These are phyloP conservation scores for Aspergillus sp. DNA, from an alignment of 2,329 filamentous ascomycete genomes.

Conservation along the genomic window DNA sequence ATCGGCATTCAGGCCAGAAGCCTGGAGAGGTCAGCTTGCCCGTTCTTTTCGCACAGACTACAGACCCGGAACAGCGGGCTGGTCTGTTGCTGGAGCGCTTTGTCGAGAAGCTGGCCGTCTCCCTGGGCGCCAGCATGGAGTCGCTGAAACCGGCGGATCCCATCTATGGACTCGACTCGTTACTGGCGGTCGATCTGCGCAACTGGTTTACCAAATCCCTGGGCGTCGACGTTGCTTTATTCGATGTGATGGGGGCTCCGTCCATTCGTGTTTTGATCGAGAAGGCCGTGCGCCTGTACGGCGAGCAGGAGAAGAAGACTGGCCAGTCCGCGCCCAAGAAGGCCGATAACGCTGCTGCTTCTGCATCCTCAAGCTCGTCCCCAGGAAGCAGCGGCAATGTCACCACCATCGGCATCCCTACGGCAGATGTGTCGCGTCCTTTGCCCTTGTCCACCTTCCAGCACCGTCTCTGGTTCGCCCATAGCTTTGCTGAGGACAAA, in stretches of 20 bases:
- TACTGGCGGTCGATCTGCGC: conserved; percentile 7
- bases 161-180: conserved; percentile 7
- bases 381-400: background rate
- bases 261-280: background rate
- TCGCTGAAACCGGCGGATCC: background rate
- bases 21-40: background rate
- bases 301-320: background rate
- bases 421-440: background rate
- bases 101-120: background rate
- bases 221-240: conserved; percentile 4
- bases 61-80: background rate
- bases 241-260: conserved; percentile 2
- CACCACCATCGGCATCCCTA: background rate
- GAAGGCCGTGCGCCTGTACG: background rate
- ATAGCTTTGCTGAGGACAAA: background rate
- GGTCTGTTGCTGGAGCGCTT: background rate
- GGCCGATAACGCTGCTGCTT: background rate
- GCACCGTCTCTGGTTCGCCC: conserved; percentile 4
- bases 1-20: background rate
- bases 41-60: background rate
- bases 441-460: conserved; percentile 7
- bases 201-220: conserved; percentile 6
- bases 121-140: background rate
- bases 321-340: background rate
- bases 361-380: background rate